Base-by-base conservation (phyloP, 2,329 filamentous ascomycete genomes). In the Metarhizium humberi region DNA sequence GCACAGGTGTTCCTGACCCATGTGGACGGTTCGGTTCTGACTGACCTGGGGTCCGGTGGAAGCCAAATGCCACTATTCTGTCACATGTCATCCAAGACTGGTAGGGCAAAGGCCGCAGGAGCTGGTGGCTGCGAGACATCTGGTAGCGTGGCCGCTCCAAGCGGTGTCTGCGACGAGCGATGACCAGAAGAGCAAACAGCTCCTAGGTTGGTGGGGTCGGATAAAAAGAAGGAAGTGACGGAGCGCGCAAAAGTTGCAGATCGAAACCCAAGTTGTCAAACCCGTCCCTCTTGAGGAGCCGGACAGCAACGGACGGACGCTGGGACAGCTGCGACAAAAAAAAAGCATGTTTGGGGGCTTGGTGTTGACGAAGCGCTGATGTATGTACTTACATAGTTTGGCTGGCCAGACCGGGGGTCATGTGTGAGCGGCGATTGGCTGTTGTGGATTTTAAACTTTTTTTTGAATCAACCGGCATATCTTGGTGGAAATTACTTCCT, bases 391-490 rank as follows among this genome's bases (percentile, higher is more conserved):
- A 34, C 5, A 20, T 38, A 40, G 50, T 42, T 45, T 52, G 36
- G 25, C 50, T 43, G 25, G 25, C 25, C 18, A 18, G 7, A 25
- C n/a, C n/a, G 50, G 11, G 11, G 40, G 11, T 4, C 10, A 11
- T 50, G 10, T 7, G 29, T 11, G 29, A 4, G 6, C 20, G 13
- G 11, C n/a, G 29, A 52, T 52, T 52, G 51, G 51, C 16, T 7
- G 25, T 6, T 18, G 25, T 11, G 13, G 29, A 25, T 46, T 48
- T 56, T 56, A 56, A 38, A 56, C 51, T 54, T 56, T 56, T 51
- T 40, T 30, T 45, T 30, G 47, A 42, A 53, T 51, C 47, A 54
- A 45, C 38, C 16, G 51, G 55, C 48, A 30, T 20, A 45, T 36
- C 47, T 40, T 40, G 29, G 38, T 54, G 55, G 55, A 56, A 54